Conservation (phyloP, 1,139 yeast species). For the Lodderomyces beijingensis region DNA sequence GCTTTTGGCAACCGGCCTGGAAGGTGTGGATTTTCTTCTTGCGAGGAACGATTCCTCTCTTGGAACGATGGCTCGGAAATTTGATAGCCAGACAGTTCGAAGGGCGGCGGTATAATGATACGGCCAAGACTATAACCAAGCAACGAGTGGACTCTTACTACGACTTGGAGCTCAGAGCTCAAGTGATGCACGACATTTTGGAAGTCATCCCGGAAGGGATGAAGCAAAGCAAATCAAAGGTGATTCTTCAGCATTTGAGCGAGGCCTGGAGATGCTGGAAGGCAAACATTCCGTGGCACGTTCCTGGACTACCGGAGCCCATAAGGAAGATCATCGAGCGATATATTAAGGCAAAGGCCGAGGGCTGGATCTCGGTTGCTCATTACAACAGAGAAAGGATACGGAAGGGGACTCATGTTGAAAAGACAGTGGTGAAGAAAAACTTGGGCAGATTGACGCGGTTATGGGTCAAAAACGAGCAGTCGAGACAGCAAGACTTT, state of each 20-base stretch:
- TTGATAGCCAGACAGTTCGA: constrained; percentile 90
- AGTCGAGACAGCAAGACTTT: constrained; percentile 76
- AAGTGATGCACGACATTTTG: constrained; percentile 91
- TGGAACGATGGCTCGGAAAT: constrained; percentile 95
- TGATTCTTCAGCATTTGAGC: constrained; percentile 87
- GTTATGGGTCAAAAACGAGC: constrained; percentile 89
- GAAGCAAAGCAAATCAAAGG: constrained; percentile 80
- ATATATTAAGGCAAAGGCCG: constrained; percentile 92
- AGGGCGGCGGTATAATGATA: constrained; percentile 89
- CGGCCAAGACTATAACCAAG: constrained; percentile 90
- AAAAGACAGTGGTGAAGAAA: constrained; percentile 89
- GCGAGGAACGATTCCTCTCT: constrained; percentile 87
- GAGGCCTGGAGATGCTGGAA: constrained; percentile 99
- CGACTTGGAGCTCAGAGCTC: constrained; percentile 87
- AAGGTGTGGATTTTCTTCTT: constrained; percentile 90
- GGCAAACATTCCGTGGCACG: constrained; percentile 97
- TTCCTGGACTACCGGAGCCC: constrained; percentile 93
- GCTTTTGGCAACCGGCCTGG: constrained; percentile 99
- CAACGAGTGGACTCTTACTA: constrained; percentile 94
- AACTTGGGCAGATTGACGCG: constrained; percentile 89
- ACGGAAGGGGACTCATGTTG: constrained; percentile 83
- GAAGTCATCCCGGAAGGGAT: constrained; percentile 98
- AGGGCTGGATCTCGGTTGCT: constrained; percentile 94
- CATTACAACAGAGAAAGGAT: constrained; percentile 90
- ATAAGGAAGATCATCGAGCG: constrained; percentile 81